Evolutionary conservation across 768 basidiomycete species (phyloP).

Genomic region (Lentinula detonsa): DNA sequence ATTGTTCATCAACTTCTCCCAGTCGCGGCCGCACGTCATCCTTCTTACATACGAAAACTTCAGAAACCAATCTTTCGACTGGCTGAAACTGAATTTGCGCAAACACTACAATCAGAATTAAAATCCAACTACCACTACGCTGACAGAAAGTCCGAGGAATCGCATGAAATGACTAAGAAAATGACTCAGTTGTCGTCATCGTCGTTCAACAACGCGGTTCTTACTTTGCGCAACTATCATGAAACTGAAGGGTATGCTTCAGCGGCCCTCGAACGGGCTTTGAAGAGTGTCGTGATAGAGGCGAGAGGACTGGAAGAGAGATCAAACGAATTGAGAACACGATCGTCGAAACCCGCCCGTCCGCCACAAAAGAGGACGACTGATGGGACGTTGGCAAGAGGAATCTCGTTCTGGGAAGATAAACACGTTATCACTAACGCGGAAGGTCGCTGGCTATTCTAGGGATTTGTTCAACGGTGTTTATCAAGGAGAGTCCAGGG

Average conservation of each 20-base stretch:
- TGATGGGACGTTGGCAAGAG: not conserved
- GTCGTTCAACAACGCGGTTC: not conserved
- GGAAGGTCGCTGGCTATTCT: not conserved
- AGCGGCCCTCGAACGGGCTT: not conserved
- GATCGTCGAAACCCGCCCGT: not conserved
- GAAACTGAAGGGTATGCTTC: not conserved
- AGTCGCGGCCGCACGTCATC: constrained; percentile 43
- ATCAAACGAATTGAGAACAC: not conserved
- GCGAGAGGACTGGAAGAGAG: not conserved
- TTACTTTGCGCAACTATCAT: not conserved
- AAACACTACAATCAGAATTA: not conserved
- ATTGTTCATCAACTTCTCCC: constrained; percentile 21
- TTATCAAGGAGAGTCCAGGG: too few species aligned
- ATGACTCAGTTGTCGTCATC: too few species aligned
- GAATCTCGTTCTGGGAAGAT: not conserved
- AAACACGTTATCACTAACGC: not conserved
- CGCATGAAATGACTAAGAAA: not conserved
- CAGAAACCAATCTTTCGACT: constrained; percentile 21
- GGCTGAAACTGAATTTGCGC: constrained; percentile 1
- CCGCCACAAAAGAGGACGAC: not conserved
- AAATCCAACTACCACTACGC: not conserved
- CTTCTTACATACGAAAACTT: constrained; percentile 26
- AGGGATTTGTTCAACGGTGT: too few species aligned
- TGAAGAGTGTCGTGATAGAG: not conserved
- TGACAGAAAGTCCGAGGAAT: too few species aligned